Evolutionary conservation across 371 early-diverging fungal species (phyloP).

Genomic region (Lichtheimia hyalospora): DNA sequence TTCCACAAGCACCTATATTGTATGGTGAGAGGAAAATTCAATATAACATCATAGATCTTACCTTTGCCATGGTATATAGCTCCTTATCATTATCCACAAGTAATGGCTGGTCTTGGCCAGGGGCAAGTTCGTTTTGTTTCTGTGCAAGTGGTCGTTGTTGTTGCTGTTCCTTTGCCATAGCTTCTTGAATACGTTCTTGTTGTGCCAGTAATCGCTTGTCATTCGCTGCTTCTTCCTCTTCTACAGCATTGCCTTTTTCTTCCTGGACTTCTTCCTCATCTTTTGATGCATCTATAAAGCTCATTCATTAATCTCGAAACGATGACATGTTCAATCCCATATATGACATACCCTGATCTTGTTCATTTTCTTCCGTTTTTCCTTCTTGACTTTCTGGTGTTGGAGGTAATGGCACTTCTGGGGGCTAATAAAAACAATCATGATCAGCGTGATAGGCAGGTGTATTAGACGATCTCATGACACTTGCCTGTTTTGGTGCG

Average conservation of each 20-base stretch:
- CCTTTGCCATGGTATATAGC: slow-evolving; percentile 49
- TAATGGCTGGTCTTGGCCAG: slow-evolving; percentile 29
- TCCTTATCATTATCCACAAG: slow-evolving; percentile 58
- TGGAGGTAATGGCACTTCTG: slow-evolving; percentile 3
- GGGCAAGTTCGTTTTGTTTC: slow-evolving; percentile 22
- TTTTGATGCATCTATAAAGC: no score
- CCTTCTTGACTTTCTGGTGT: slow-evolving; percentile 4
- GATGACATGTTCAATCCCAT: no score
- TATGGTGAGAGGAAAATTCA: no score
- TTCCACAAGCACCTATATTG: slow-evolving; percentile 44
- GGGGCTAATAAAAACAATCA: not conserved
- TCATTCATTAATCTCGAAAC: no score
- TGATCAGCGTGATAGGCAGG: not conserved
- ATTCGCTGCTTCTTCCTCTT: slow-evolving; percentile 6
- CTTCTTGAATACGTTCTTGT: slow-evolving; percentile 24
- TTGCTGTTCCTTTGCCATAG: slow-evolving; percentile 21
- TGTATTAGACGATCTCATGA: not conserved
- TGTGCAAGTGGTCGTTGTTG: slow-evolving; percentile 23
- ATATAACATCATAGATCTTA: slow-evolving; percentile 7
- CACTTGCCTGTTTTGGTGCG: slow-evolving; percentile 43
- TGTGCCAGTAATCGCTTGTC: slow-evolving; percentile 14
- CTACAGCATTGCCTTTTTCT: not conserved
- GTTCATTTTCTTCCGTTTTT: slow-evolving; percentile 2
- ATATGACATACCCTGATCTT: not conserved
- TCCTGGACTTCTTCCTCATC: slow-evolving; percentile 7